These are phyloP conservation scores for Fusarium heterosporum DNA, from an alignment of 2,329 filamentous ascomycete genomes.

Conservation along the genomic window DNA sequence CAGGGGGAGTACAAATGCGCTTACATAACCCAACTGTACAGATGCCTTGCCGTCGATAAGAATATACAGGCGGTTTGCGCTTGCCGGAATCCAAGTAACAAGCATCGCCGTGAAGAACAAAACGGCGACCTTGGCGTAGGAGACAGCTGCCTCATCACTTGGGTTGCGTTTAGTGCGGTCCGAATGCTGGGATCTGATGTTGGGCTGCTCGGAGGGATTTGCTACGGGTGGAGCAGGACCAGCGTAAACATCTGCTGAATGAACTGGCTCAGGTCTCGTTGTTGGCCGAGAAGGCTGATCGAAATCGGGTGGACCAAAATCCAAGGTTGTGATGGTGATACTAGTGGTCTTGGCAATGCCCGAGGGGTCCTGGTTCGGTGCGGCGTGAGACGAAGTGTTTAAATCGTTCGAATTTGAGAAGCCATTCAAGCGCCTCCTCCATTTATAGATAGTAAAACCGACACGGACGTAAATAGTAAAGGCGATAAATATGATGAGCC, in stretches of 20 bases:
- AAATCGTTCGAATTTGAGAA: constrained; percentile 14
- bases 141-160: constrained; percentile 10
- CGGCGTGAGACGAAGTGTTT: neutral
- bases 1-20: constrained; percentile 1
- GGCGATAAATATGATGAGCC: constrained; percentile 3
- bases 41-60: constrained; percentile 10
- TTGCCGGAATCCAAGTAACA: constrained; percentile 13
- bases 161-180: neutral
- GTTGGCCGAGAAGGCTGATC: neutral
- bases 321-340: constrained; percentile 6
- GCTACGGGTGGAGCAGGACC: neutral
- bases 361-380: neutral
- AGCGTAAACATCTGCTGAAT: constrained; percentile 4
- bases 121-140: constrained; percentile 14
- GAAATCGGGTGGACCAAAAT: neutral
- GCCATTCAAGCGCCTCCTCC: neutral
- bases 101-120: constrained; percentile 17
- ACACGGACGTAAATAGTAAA: constrained; percentile 5
- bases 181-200: neutral
- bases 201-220: neutral
- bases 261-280: constrained; percentile 6
- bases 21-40: neutral
- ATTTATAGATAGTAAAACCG: constrained; percentile 13
- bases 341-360: constrained; percentile 14
- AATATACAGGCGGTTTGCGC: constrained; percentile 20